Conservation (phyloP, 2,329 filamentous ascomycete species). For the Cladobotryum protrusum region DNA sequence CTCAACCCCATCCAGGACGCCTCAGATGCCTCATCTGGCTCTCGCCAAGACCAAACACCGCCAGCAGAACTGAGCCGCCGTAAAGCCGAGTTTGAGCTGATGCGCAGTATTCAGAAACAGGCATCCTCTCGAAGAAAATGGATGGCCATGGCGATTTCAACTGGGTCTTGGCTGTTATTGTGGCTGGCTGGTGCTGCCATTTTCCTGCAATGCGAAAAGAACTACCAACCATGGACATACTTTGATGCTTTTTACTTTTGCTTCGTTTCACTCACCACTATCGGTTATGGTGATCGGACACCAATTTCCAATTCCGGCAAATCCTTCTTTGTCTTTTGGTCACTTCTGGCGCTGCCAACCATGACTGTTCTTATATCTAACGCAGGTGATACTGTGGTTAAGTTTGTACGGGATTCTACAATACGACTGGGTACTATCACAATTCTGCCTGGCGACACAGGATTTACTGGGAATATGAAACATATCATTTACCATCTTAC, state of each 20-base stretch:
- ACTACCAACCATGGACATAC: slow-evolving; percentile 61
- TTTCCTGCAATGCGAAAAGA: slow-evolving; percentile 51
- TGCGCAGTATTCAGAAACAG: slow-evolving; percentile 69
- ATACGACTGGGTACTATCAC: slow-evolving; percentile 52
- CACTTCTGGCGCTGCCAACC: slow-evolving; percentile 73
- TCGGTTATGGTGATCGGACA: slow-evolving; percentile 78
- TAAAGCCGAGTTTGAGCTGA: slow-evolving; percentile 66
- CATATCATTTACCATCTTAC: not conserved
- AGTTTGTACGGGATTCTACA: slow-evolving; percentile 48
- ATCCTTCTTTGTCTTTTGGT: slow-evolving; percentile 89
- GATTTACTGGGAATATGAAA: not conserved
- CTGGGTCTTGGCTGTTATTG: slow-evolving; percentile 61
- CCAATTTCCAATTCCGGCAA: slow-evolving; percentile 73
- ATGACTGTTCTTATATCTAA: slow-evolving; percentile 85
- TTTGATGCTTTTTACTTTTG: slow-evolving; percentile 81
- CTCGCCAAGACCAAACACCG: slow-evolving; percentile 12
- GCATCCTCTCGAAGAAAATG: slow-evolving; percentile 64
- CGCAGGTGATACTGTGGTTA: slow-evolving; percentile 77
- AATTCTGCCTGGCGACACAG: slow-evolving; percentile 46
- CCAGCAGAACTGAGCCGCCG: slow-evolving; percentile 51
- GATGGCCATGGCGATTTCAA: slow-evolving; percentile 64
- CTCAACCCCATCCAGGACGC: slow-evolving; percentile 35
- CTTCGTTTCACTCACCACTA: slow-evolving; percentile 75
- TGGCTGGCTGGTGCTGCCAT: slow-evolving; percentile 77
- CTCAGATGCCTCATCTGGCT: not conserved